Conservation (phyloP, 1,284 basidiomycete species). For the Tetrapyrgos nigripes region DNA sequence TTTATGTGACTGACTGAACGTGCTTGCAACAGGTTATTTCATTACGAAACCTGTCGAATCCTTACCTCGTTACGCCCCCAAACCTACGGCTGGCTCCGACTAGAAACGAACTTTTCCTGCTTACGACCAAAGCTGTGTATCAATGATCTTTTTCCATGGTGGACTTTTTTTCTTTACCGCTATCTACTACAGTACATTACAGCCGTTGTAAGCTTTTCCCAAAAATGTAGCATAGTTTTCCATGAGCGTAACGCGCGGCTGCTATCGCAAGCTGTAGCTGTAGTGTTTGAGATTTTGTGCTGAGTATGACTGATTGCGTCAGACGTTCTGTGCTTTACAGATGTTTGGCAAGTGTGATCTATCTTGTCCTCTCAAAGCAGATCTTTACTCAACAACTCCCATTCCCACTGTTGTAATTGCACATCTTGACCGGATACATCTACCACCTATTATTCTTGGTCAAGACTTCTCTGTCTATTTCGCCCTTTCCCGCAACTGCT, state of each 20-base stretch:
- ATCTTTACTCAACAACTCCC: neutral
- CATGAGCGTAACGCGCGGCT: too few species aligned
- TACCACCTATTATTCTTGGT: neutral
- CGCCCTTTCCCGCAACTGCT: neutral
- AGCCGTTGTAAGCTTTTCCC: neutral
- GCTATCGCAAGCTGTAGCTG: too few species aligned
- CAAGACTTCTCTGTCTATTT: neutral
- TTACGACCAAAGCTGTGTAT: neutral
- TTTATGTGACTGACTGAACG: too few species aligned
- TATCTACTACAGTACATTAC: neutral
- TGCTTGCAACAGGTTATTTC: conserved; percentile 55
- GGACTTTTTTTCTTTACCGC: neutral
- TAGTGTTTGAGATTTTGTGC: too few species aligned
- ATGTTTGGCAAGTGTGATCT: neutral
- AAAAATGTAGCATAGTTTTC: neutral
- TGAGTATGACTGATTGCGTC: too few species aligned
- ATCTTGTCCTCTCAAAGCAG: neutral
- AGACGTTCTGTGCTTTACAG: neutral
- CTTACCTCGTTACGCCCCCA: conserved; percentile 57
- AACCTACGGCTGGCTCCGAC: conserved; percentile 6
- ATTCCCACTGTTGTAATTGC: neutral
- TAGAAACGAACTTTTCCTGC: neutral
- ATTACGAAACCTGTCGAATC: conserved; percentile 62
- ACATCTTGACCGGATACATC: neutral
- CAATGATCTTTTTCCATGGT: neutral